These are phyloP conservation scores for Cercospora beticola DNA, from an alignment of 2,329 filamentous ascomycete species.

Conservation along the genomic window DNA sequence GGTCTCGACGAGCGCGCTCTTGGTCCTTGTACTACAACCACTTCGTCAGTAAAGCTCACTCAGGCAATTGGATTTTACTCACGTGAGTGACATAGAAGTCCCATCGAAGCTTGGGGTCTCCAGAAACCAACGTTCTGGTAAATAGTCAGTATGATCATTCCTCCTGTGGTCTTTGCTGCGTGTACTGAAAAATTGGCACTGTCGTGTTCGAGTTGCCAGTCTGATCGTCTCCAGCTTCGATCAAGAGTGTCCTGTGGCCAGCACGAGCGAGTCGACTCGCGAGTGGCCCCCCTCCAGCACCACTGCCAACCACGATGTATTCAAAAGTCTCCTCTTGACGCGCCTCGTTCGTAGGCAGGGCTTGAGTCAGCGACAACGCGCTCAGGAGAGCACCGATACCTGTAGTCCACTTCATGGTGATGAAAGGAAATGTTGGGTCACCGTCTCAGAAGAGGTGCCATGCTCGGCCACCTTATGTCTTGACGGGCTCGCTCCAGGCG, in stretches of 20 bases:
- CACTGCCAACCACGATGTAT: conserved; percentile 62
- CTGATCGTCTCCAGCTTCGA: conserved; percentile 62
- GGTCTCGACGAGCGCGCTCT: conserved; percentile 55
- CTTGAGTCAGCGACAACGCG: neutral
- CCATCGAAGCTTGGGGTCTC: conserved; percentile 56
- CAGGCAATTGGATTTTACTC: neutral
- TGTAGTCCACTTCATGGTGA: neutral
- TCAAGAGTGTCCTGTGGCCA: conserved; percentile 59
- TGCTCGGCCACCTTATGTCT: neutral
- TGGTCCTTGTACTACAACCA: conserved; percentile 52
- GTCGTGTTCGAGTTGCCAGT: conserved; percentile 50
- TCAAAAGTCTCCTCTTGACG: conserved; percentile 48
- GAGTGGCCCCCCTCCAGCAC: conserved; percentile 59
- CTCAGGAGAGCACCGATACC: neutral
- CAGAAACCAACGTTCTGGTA: neutral
- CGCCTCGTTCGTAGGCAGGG: neutral
- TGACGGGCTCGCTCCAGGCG: neutral
- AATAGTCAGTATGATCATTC: neutral
- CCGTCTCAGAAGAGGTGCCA: neutral
- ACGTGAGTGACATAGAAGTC: conserved; percentile 62
- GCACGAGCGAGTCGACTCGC: conserved; percentile 59
- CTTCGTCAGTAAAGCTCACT: neutral
- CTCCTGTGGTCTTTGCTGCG: too few relatives aligned
- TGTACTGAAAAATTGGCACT: conserved; percentile 55
- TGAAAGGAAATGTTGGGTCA: neutral